Evolutionary conservation across 2,329 filamentous ascomycete species (phyloP).

Genomic region (Calycina herbarum): DNA sequence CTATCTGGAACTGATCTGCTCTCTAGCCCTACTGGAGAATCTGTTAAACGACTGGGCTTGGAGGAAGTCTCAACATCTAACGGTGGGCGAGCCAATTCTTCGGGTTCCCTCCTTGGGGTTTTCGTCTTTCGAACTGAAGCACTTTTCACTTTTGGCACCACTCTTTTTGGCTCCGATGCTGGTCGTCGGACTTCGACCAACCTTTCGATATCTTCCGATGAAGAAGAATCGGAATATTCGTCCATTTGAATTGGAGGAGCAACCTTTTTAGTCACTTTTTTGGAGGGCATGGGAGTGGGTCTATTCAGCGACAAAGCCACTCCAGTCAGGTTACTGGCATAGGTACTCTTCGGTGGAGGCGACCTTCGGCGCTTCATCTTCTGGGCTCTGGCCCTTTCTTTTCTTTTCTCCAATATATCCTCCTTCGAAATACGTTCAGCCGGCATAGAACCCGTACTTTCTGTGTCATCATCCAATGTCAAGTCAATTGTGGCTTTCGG

Average conservation of each 20-base stretch:
- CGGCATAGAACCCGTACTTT: not conserved
- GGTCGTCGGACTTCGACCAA: not conserved
- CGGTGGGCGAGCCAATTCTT: not conserved
- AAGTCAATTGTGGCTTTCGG: slow-evolving; percentile 28
- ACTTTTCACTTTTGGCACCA: not conserved
- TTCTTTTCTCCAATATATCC: not conserved
- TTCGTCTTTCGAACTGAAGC: not conserved
- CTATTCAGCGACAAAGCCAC: slow-evolving; percentile 28
- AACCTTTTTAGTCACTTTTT: not conserved
- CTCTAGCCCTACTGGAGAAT: not conserved
- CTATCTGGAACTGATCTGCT: slow-evolving; percentile 4
- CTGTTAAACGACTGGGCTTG: not conserved
- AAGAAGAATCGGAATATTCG: slow-evolving; percentile 1
- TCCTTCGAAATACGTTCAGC: not conserved
- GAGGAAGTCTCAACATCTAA: slow-evolving; percentile 5
- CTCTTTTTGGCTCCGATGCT: not conserved
- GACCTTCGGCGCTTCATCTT: slow-evolving; percentile 21
- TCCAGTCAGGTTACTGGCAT: slow-evolving; percentile 35
- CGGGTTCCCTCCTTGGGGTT: not conserved
- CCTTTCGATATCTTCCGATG: not conserved
- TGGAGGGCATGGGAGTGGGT: slow-evolving; percentile 8
- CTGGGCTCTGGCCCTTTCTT: slow-evolving; percentile 15
- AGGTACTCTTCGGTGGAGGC: slow-evolving; percentile 26
- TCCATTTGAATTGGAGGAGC: not conserved
- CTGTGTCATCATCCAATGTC: slow-evolving; percentile 28